phyloP scores from a whole-genome alignment of 2,329 filamentous ascomycete genomes.

The Alternaria incomplexa region DNA sequence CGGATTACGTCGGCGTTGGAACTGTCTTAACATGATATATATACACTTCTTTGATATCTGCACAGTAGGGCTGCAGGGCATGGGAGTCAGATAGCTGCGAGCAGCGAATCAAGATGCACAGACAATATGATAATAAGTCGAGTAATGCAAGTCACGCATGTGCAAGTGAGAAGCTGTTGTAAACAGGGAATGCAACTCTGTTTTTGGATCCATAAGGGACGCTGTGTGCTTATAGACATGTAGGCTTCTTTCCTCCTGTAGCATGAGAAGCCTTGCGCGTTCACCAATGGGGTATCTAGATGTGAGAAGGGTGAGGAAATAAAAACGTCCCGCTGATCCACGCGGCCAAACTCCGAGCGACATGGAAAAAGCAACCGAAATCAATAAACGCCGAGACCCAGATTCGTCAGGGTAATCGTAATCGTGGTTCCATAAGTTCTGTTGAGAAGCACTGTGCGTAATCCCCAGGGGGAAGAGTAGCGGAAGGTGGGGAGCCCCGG shows the following conservation, averaged over 20 bases:
- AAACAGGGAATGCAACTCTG: constrained; percentile 16
- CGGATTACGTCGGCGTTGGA: constrained; percentile 35
- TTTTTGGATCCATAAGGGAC: constrained; percentile 42
- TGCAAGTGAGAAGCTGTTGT: background rate
- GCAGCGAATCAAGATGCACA: background rate
- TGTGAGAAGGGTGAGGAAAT: constrained; percentile 8
- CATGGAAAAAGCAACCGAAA: background rate
- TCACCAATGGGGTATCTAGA: constrained; percentile 39
- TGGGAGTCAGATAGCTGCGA: background rate
- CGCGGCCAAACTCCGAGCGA: background rate
- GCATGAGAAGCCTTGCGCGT: constrained; percentile 44
- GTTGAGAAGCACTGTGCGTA: background rate
- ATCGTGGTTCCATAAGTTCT: background rate
- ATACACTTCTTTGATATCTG: constrained; percentile 5
- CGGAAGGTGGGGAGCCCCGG: constrained; percentile 3
- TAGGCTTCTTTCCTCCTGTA: constrained; percentile 28
- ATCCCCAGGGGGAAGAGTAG: background rate
- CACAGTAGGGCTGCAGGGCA: constrained; percentile 3
- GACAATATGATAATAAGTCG: background rate
- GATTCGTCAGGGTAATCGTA: background rate
- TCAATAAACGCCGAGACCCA: background rate
- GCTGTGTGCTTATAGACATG: constrained; percentile 28
- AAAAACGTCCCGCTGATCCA: background rate
- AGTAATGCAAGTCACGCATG: background rate
- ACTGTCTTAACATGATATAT: constrained; percentile 8